Percentiles rank a stretch among this genome's conserved stretches.
Evolutionary conservation across 352 stramenopile species (phyloP).

Genomic region (Blastocystis sp.): DNA sequence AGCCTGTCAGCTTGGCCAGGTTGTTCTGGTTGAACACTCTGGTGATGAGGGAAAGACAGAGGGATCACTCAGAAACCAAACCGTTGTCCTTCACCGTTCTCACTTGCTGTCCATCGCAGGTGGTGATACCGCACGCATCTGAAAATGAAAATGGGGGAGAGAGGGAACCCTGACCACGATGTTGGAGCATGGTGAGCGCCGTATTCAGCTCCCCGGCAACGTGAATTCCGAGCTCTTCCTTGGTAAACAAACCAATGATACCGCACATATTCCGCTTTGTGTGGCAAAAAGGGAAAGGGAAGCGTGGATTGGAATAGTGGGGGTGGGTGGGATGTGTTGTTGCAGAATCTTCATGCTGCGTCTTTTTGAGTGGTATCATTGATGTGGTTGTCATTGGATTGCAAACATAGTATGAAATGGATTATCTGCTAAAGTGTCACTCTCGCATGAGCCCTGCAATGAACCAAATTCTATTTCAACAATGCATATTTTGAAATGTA

Average conservation of each 20-base stretch:
- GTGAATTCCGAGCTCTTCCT: constrained; percentile 18
- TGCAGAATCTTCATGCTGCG: neutral
- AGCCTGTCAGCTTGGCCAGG: constrained; percentile 89
- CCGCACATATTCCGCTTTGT: constrained; percentile 23
- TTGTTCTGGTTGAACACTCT: constrained; percentile 94
- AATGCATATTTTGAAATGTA: no score
- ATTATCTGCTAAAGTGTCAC: no score
- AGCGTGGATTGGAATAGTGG: neutral
- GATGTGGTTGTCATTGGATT: no score
- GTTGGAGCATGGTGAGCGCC: constrained; percentile 59
- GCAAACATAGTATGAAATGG: no score
- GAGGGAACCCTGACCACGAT: constrained; percentile 43
- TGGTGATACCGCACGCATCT: constrained; percentile 61
- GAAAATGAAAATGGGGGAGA: neutral
- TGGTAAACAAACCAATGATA: constrained; percentile 50
- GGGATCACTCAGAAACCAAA: constrained; percentile 38
- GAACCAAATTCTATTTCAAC: no score
- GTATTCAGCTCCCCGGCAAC: constrained; percentile 45
- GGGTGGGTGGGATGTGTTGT: neutral
- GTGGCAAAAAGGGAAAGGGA: neutral
- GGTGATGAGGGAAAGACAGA: neutral
- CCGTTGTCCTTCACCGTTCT: constrained; percentile 58
- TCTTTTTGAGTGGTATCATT: neutral
- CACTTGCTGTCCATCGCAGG: constrained; percentile 28
- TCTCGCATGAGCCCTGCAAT: no score